phyloP scores from a whole-genome alignment of 768 basidiomycete species.

The Pholiota conissans region DNA sequence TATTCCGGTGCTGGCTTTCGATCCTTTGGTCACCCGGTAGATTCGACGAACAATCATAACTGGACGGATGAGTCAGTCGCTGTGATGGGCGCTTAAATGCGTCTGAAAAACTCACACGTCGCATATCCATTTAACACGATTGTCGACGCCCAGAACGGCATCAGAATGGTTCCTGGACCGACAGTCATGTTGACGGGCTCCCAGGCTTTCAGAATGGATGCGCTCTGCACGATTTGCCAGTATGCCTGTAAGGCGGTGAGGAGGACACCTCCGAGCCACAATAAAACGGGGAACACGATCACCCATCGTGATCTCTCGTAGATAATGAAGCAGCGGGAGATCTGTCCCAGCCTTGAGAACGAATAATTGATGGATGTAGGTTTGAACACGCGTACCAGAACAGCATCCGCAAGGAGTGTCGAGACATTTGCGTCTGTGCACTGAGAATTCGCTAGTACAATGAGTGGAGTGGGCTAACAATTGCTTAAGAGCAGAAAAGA shows the following conservation, averaged over 20 bases:
- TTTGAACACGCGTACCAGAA: slow-evolving; percentile 3
- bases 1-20: neutral
- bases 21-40: neutral
- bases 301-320: slow-evolving; percentile 10
- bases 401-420: slow-evolving; percentile 7
- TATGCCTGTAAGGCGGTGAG: slow-evolving; percentile 8
- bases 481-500: too few relatives aligned
- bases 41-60: slow-evolving; percentile 10
- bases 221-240: slow-evolving; percentile 7
- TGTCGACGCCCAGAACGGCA: slow-evolving; percentile 13
- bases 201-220: neutral
- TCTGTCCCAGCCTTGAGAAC: neutral
- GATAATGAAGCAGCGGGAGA: slow-evolving; percentile 21
- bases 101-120: slow-evolving; percentile 6
- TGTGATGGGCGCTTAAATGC: neutral
- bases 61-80: neutral
- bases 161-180: neutral
- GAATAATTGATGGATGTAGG: neutral
- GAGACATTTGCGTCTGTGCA: slow-evolving; percentile 5
- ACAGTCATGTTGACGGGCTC: neutral
- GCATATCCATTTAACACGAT: slow-evolving; percentile 16
- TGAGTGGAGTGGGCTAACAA: neutral
- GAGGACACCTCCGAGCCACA: slow-evolving; percentile 15
- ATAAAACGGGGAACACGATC: slow-evolving; percentile 13
- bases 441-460: neutral